Evolutionary conservation across 768 basidiomycete species (phyloP), one percentile per base, ranked within the genome.

Genomic region (Russula lepida): DNA sequence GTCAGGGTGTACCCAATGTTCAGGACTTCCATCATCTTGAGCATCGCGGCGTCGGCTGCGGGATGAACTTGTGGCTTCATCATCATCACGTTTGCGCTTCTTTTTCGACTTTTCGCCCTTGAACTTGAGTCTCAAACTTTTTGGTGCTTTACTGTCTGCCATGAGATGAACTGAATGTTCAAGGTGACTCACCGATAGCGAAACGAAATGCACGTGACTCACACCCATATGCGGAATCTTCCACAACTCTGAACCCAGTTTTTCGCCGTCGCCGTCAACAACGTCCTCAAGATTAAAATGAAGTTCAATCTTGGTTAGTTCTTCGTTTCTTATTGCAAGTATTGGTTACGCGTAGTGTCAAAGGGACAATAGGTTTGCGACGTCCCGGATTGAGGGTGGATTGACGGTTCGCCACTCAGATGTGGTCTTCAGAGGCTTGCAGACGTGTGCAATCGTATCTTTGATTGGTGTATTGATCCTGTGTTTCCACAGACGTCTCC

Each of bases 61-160:
- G 60, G 77, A 72, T 11, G 73, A 71, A 30, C 74, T 71, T 12
- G 74, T 74, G 35, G 78, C 82, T 32, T 78, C 78, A 13, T 62
- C 70, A 37, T 75, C 76, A 13, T 84, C 82, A 66, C 84, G 77
- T 70, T 84, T 91, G 55, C 89, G 80, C 71, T 92, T 93, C 79
- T 89, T 92, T 77, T 83, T 85, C 1, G 78, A 72, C 73, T 91
- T 91, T 51, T 94, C 92, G 8, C 92, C 92, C 70, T 95, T 95
- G 75, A 94, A 94, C 67, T 84, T 89, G 64, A 94, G 84, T 69
- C 86, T 91, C 13, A 58, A 19, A 19, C 15, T 48, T 48, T 62
- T 62, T n/a, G 51, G 57, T 32, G 56, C 51, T 53, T 62, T 58
- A 7, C 19, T 37, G 30, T 62, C 56, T 43, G 61, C 44, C 61